phyloP scores from a whole-genome alignment of 2,329 filamentous ascomycete species.

The Coniochaeta ligniaria region DNA sequence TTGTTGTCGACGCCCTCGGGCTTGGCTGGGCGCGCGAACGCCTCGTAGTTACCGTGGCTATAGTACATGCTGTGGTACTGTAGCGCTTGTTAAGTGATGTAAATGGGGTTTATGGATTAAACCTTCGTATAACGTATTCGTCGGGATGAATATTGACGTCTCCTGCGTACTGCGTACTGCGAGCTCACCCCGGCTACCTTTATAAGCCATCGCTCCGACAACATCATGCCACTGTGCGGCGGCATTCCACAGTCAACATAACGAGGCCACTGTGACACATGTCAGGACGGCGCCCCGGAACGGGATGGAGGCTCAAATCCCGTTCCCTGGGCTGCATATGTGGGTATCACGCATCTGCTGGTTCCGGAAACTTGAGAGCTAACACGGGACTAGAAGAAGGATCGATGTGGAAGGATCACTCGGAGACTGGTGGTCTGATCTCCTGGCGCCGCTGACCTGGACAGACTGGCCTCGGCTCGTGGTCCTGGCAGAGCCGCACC shows the following conservation, averaged over 20 bases:
- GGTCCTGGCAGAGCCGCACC: not conserved
- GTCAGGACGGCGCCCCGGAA: not conserved
- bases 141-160: not conserved
- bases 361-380: not conserved
- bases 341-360: not conserved
- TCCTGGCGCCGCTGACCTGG: too few species aligned
- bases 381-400: not conserved
- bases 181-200: not conserved
- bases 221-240: not conserved
- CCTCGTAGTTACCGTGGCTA: constrained; percentile 17
- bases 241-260: not conserved
- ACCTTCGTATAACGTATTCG: not conserved
- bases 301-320: not conserved
- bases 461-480: too few species aligned
- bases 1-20: constrained; percentile 13
- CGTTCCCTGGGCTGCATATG: not conserved
- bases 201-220: not conserved
- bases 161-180: not conserved
- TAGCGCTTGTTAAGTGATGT: not conserved
- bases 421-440: not conserved
- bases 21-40: constrained; percentile 13
- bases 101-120: not conserved
- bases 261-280: not conserved
- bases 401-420: not conserved
- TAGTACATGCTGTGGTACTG: constrained; percentile 15